Percentiles rank a stretch among this genome's conserved stretches.
These are phyloP conservation scores for Plantago elongata DNA, from an alignment of 257 asterid species.

Conservation along the genomic window DNA sequence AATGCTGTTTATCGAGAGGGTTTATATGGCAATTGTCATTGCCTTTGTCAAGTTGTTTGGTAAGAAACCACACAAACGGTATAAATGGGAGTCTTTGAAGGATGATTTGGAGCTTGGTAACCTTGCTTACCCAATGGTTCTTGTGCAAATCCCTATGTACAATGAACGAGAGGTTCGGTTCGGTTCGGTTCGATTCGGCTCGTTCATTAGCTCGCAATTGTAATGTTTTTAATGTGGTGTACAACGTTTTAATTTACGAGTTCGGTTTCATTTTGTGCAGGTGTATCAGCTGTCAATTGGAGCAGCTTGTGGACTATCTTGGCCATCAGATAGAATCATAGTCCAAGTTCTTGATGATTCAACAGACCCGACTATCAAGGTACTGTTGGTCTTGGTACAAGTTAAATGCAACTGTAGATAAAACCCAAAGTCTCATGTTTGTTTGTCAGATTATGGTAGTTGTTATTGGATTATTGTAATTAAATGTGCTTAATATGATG, in stretches of 20 bases:
- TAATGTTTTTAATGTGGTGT: background rate
- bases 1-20: constrained; percentile 85
- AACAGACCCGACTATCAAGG: constrained; percentile 71
- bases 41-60: constrained; percentile 55
- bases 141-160: constrained; percentile 96
- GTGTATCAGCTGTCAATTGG: constrained; percentile 91
- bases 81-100: constrained; percentile 78
- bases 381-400: constrained; percentile 1
- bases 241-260: background rate
- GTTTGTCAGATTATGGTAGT: background rate
- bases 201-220: background rate
- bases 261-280: constrained; percentile 20
- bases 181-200: constrained; percentile 31
- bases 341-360: constrained; percentile 93
- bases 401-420: too few species aligned
- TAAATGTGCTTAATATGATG: background rate
- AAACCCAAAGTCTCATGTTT: background rate
- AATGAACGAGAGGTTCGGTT: constrained; percentile 76
- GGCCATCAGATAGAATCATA: constrained; percentile 88
- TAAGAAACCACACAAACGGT: constrained; percentile 59
- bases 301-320: constrained; percentile 94
- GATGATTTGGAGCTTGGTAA: constrained; percentile 86
- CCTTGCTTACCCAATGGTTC: constrained; percentile 71
- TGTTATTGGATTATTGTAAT: too few species aligned
- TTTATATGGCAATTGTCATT: constrained; percentile 81